A percentile compares a stretch with the other conserved stretches of the same genome.
These are phyloP conservation scores for Gastrolobium bilobum DNA, from an alignment of 306 rosid genomes.

Conservation along the genomic window DNA sequence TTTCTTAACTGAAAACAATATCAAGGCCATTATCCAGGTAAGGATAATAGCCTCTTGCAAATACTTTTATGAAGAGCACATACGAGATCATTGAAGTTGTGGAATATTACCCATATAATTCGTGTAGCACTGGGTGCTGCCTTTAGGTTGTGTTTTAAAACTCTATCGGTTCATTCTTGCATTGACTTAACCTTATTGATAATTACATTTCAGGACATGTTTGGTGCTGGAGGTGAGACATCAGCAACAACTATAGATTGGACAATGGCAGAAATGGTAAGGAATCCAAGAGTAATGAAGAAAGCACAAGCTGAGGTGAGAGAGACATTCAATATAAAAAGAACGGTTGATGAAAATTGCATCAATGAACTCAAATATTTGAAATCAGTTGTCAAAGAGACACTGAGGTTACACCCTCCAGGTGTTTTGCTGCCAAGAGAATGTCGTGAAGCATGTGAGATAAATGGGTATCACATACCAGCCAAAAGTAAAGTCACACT, in stretches of 20 bases:
- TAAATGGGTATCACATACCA: slow-evolving; percentile 52
- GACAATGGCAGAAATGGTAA: slow-evolving; percentile 53
- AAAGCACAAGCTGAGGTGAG: slow-evolving; percentile 49
- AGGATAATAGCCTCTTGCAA: not conserved
- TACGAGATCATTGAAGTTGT: not conserved
- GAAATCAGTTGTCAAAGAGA: slow-evolving; percentile 56
- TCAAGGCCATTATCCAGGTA: slow-evolving; percentile 48
- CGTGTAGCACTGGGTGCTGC: no score
- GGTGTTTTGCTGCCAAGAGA: slow-evolving; percentile 53
- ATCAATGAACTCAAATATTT: slow-evolving; percentile 47
- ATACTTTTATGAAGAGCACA: not conserved
- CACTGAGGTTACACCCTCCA: slow-evolving; percentile 55
- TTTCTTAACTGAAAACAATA: slow-evolving; percentile 40
- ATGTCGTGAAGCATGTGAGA: slow-evolving; percentile 38
- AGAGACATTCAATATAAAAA: not conserved
- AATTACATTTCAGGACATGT: no score
- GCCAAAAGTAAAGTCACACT: slow-evolving; percentile 31
- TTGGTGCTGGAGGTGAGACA: no score
- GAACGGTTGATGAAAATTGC: slow-evolving; percentile 34
- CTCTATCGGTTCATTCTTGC: no score
- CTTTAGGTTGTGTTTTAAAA: no score
- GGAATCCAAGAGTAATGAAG: slow-evolving; percentile 44
- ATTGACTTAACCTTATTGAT: no score
- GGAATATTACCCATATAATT: no score
- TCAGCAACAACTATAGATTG: not conserved